Percentiles rank a stretch among this genome's conserved stretches.
Evolutionary conservation across 2,329 filamentous ascomycete genomes (phyloP).

Genomic region (Paecilomyces niveus): DNA sequence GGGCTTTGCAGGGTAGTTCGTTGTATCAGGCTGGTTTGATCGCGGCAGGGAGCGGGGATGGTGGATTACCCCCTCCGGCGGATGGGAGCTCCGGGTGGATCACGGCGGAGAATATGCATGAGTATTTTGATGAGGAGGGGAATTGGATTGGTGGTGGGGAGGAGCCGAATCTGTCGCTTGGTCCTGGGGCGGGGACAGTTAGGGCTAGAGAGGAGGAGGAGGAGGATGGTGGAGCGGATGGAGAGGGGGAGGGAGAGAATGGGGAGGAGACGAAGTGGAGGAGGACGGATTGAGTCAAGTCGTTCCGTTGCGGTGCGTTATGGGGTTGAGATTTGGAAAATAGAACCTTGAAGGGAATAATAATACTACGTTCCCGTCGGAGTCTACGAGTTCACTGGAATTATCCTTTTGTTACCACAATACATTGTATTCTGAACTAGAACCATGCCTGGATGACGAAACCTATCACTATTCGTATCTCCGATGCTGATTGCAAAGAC

Average conservation of each 20-base stretch:
- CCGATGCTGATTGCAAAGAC: too few species aligned
- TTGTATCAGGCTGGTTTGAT: conserved; percentile 33
- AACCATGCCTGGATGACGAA: too few species aligned
- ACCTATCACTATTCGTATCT: too few species aligned
- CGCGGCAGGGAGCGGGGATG: conserved; percentile 24
- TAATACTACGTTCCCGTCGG: not conserved
- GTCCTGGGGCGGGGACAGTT: conserved; percentile 59
- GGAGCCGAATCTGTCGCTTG: conserved; percentile 29
- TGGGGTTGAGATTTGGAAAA: conserved; percentile 3
- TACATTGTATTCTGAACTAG: too few species aligned
- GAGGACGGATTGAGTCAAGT: conserved; percentile 38
- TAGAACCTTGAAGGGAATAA: conserved; percentile 3
- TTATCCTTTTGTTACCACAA: too few species aligned
- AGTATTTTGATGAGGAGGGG: conserved; percentile 74
- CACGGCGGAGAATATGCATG: conserved; percentile 80
- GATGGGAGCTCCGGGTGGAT: conserved; percentile 51
- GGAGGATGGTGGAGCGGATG: conserved; percentile 37
- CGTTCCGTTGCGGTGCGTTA: not conserved
- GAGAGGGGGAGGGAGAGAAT: conserved; percentile 9
- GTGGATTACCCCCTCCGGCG: conserved; percentile 40
- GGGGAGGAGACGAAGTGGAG: conserved; percentile 46
- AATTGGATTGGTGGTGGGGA: conserved; percentile 61
- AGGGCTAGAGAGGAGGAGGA: conserved; percentile 52
- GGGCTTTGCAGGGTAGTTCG: conserved; percentile 14
- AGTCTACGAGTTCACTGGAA: too few species aligned